Percentiles rank a stretch among this genome's conserved stretches.
Evolutionary conservation across 345 rosid species (phyloP).

Genomic region (Brassica rapa): DNA sequence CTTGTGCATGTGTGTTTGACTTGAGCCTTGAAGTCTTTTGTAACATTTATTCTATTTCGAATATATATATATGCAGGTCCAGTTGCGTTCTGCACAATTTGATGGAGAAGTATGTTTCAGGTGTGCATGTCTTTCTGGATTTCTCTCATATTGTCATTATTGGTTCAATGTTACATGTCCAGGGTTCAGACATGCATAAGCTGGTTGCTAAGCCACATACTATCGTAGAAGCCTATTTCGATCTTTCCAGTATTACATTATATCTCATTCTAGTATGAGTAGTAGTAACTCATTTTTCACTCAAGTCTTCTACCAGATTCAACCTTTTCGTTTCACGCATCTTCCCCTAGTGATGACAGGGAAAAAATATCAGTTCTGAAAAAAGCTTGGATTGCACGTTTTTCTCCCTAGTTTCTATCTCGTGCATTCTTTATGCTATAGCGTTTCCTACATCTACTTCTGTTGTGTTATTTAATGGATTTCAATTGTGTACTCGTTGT

Average conservation of each 20-base stretch:
- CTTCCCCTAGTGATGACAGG: neutral
- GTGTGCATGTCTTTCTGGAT: slow-evolving; percentile 45
- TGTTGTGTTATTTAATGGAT: neutral
- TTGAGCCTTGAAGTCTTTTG: slow-evolving; percentile 5
- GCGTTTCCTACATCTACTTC: neutral
- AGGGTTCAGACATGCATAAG: slow-evolving; percentile 6
- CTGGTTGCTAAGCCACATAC: slow-evolving; percentile 19
- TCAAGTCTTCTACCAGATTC: slow-evolving; percentile 5
- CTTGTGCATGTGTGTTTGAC: neutral
- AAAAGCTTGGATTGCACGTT: slow-evolving; percentile 8
- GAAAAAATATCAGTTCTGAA: slow-evolving; percentile 21
- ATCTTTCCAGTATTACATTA: neutral
- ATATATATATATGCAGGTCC: slow-evolving; percentile 42
- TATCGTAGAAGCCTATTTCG: slow-evolving; percentile 1
- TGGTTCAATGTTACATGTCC: slow-evolving; percentile 3
- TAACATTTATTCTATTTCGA: slow-evolving; percentile 14
- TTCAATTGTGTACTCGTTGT: neutral
- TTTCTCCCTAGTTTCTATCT: neutral
- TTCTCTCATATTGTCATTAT: slow-evolving; percentile 12
- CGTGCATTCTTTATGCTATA: slow-evolving; percentile 6
- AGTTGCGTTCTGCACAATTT: slow-evolving; percentile 73
- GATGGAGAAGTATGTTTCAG: slow-evolving; percentile 81
- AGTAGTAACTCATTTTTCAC: slow-evolving; percentile 1
- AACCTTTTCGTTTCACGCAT: slow-evolving; percentile 1
- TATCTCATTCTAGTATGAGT: slow-evolving; percentile 18